Base-by-base conservation (phyloP, 2,329 filamentous ascomycete genomes). In the Fusarium mexicanum region DNA sequence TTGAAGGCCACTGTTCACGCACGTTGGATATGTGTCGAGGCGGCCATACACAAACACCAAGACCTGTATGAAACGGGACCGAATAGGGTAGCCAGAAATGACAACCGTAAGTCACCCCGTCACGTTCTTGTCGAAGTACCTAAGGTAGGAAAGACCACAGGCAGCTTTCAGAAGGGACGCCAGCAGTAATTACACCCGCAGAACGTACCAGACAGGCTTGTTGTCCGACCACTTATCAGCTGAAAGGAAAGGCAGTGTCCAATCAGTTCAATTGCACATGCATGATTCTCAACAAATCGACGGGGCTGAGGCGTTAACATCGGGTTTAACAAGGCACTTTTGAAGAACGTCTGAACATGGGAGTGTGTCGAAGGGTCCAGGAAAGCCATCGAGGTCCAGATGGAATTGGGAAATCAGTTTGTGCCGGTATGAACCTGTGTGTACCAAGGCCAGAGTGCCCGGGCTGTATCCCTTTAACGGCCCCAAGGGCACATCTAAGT, bases 151-250 rank as follows among this genome's bases (percentile, higher is more conserved):
- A 64, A 38, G 41, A 31, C 11, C 48, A 37, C 26, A 35, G 20
- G 13, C 20, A 67, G 46, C 48, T 55, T 44, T 24, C n/a, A 69
- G 26, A n/a, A 62, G 47, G 47, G 44, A 65, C 38, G 67, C 47
- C 50, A 51, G 33, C 26, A 44, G 26, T n/a, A 33, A 33, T 24
- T 50, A 31, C n/a, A 60, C 43, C 47, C n/a, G 29, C 31, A 38
- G 29, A 59, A 29, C 29, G 64, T 26, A 35, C 29, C 51, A 18
- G 24, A 47, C 12, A 57, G 29, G 31, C 29, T 40, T 33, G n/a
- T 37, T 46, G 22, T 18, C 57, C 18, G 51, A 59, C 50, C 29
- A 48, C 50, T 67, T 57, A 40, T 31, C n/a, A 75, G 72, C 61
- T 73, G 61, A 71, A 67, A 43, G 35, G 59, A 57, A 29, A n/a